Percentiles rank a stretch among this genome's conserved stretches.
Conservation (phyloP, 73 alveolate genomes). For the Stentor roeselii region DNA sequence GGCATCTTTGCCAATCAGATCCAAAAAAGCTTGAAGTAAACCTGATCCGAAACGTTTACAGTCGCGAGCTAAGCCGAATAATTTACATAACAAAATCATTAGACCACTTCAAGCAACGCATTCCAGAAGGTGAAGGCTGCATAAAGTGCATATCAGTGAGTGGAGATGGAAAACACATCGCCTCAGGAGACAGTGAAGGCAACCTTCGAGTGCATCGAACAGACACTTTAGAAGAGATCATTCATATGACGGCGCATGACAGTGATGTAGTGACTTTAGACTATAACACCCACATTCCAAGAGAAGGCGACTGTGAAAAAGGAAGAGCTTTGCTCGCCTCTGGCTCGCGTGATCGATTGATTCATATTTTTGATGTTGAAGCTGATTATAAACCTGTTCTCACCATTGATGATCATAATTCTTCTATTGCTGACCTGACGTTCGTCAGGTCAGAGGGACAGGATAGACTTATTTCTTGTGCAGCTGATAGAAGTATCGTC, state of each 20-base stretch:
- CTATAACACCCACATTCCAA: conserved; percentile 28
- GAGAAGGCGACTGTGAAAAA: conserved; percentile 6
- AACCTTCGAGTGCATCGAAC: conserved; percentile 54
- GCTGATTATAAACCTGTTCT: conserved; percentile 38
- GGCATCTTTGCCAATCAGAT: conserved; percentile 64
- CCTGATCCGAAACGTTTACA: conserved; percentile 63
- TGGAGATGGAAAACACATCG: conserved; percentile 67
- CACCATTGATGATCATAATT: conserved; percentile 66
- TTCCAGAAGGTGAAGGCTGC: conserved; percentile 41
- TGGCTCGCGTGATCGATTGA: conserved; percentile 63
- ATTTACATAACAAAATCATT: conserved; percentile 52
- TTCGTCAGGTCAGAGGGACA: conserved; percentile 42
- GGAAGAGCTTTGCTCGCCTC: conserved; percentile 38
- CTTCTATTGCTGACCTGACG: conserved; percentile 66
- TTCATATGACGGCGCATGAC: conserved; percentile 65
- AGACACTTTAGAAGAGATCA: conserved; percentile 37
- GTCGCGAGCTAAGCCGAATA: conserved; percentile 65
- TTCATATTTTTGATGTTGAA: conserved; percentile 37
- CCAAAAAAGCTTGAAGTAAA: conserved; percentile 32
- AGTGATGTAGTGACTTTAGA: conserved; percentile 60
- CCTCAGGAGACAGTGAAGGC: conserved; percentile 74
- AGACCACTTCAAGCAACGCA: conserved; percentile 31
- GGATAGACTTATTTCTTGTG: conserved; percentile 59
- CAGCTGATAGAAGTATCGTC: conserved; percentile 66
- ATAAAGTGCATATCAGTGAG: conserved; percentile 62